Base-by-base conservation (phyloP, 306 rosid genomes). In the Prunus kanzakura region DNA sequence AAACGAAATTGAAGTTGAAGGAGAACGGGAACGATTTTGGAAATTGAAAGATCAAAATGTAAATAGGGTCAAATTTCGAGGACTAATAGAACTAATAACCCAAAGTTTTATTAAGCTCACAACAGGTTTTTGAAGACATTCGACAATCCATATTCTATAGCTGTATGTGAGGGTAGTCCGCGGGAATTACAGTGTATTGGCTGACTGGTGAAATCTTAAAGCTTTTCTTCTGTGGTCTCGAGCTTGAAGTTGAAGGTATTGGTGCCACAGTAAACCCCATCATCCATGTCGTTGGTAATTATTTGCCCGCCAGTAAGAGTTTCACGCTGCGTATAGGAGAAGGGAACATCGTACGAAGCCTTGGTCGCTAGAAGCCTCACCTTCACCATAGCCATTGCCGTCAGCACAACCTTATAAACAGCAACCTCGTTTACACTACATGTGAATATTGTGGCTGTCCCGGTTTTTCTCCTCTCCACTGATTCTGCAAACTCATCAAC, bases 301-400 rank as follows among this genome's bases (percentile, higher is more conserved):
- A 65, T 88, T 83, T 55, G 2, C 30, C 80, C 58, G 11, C 10
- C 46, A 16, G 12, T 4, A 32, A 45, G 23, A 38, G 32, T 11
- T 30, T 67, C 74, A 0, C 68, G 38, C 32, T 45, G 38, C 45
- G 68, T 67, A 54, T 76, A 76, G 7, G 74, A 76, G 67, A 66
- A 76, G 11, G 80, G 79, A 10, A 66, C 72, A 51, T 76, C 66
- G 50, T 41, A 76, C 1, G 10, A 3, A 12, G 32, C 73, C 73
- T 41, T 4, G 13, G 67, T n/a, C 7, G 57, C 79, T 18, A n/a
- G 1, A 2, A 76, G 41, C 20, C 45, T 76, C 27, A 67, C 73
- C 32, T n/a, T 54, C n/a, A 29, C 29, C n/a, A 0, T 20, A 23
- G n/a, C 13, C 62, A 15, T 22, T 11, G 73, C 64, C 16, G 67